Conservation (phyloP, 306 rosid genomes). For the Castanea mollissima region DNA sequence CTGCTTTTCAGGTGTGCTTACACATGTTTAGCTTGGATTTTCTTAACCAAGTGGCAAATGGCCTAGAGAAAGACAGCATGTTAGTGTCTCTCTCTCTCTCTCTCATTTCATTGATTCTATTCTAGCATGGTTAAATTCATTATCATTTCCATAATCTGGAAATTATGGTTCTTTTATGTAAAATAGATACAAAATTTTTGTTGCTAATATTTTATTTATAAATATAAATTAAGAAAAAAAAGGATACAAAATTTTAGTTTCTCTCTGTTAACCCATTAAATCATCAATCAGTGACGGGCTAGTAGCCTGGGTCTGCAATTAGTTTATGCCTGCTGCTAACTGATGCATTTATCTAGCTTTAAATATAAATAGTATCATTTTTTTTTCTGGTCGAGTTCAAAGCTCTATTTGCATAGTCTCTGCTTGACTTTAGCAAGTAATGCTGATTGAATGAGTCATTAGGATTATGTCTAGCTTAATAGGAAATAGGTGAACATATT, state of each 20-base stretch:
- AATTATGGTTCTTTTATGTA: background rate
- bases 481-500: background rate
- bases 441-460: background rate
- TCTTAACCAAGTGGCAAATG: slow-evolving; percentile 95
- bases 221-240: too few species aligned
- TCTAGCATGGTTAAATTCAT: background rate
- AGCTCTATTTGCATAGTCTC: background rate
- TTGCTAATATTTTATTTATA: too few species aligned
- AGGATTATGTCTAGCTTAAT: background rate
- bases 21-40: slow-evolving; percentile 97
- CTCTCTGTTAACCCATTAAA: background rate
- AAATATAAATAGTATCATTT: background rate
- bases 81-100: slow-evolving; percentile 23
- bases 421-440: background rate
- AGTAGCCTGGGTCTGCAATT: background rate
- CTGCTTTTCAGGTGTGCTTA: slow-evolving; percentile 78
- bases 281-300: background rate
- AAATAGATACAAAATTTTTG: background rate
- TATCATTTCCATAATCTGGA: background rate
- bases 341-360: background rate
- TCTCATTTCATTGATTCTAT: background rate
- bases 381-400: background rate
- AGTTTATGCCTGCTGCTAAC: background rate
- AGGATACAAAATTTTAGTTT: background rate
- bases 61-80: slow-evolving; percentile 98